Evolutionary conservation across 441 rosid genomes (phyloP).

Genomic region (Capsella rubella): DNA sequence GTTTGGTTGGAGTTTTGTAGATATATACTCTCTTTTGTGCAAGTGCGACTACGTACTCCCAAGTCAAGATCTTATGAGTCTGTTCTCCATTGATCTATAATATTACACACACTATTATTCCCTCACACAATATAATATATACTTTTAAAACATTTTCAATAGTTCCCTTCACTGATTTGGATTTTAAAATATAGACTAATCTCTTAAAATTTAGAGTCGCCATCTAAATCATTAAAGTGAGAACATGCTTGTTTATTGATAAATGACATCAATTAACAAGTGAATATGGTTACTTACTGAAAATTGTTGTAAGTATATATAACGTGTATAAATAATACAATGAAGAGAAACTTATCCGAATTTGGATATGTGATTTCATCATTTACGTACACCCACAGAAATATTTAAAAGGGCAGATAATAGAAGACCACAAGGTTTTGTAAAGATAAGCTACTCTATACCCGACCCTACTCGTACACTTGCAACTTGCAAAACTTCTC

Average conservation of each 20-base stretch:
- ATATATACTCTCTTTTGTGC: conserved; percentile 15
- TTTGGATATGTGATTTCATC: conserved; percentile 30
- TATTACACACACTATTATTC: not conserved
- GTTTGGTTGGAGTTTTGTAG: conserved; percentile 33
- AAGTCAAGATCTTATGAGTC: conserved; percentile 30
- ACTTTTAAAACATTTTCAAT: not conserved
- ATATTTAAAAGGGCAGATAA: conserved; percentile 31
- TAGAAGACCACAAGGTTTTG: conserved; percentile 42
- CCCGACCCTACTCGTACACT: conserved; percentile 22
- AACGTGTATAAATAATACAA: conserved; percentile 16
- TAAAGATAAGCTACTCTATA: conserved; percentile 27
- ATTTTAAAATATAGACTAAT: conserved; percentile 9
- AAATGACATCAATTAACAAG: not conserved
- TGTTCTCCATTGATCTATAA: conserved; percentile 22
- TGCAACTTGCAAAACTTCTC: conserved; percentile 34
- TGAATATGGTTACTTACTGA: not conserved
- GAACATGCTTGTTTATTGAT: not conserved
- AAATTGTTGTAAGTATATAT: conserved; percentile 1
- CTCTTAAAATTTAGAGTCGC: not conserved
- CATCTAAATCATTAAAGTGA: not conserved
- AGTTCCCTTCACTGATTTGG: not conserved
- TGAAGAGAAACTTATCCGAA: conserved; percentile 31
- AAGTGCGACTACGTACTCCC: conserved; percentile 10
- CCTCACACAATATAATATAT: not conserved
- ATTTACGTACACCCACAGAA: conserved; percentile 35